Evolutionary conservation across 805 yeast species (phyloP).

Genomic region (Pichia rugopelliculosa): DNA sequence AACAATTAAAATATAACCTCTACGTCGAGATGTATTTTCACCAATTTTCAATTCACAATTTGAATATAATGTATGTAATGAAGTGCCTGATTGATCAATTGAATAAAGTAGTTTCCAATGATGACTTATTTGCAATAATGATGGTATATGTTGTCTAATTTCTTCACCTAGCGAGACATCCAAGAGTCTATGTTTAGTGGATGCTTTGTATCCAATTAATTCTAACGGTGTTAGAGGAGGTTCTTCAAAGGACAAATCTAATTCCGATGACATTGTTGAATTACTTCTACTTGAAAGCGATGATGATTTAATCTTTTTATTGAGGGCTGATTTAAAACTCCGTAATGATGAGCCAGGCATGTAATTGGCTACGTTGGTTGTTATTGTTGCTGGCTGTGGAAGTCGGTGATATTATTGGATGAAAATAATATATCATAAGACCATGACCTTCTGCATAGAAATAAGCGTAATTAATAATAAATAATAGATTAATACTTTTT

Average conservation of each 20-base stretch:
- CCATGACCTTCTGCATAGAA: neutral
- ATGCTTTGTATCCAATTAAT: conserved; percentile 51
- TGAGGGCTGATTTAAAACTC: conserved; percentile 1
- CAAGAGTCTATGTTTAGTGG: conserved; percentile 54
- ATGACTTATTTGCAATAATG: conserved; percentile 68
- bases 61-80: conserved; percentile 69
- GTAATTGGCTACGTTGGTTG: neutral
- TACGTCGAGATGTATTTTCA: conserved; percentile 27
- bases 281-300: neutral
- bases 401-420: neutral
- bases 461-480: too few species aligned
- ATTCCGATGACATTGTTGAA: neutral
- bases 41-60: conserved; percentile 38
- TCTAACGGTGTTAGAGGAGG: conserved; percentile 49
- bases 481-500: too few species aligned
- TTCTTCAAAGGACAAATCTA: neutral
- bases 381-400: neutral
- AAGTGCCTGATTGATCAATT: conserved; percentile 89
- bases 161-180: conserved; percentile 59
- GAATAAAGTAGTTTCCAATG: conserved; percentile 76
- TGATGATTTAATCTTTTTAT: neutral
- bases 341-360: conserved; percentile 6
- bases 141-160: conserved; percentile 64
- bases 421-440: neutral
- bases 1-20: conserved; percentile 70